phyloP scores from a whole-genome alignment of 2,329 filamentous ascomycete species.

The Raffaelea ambrosiae region DNA sequence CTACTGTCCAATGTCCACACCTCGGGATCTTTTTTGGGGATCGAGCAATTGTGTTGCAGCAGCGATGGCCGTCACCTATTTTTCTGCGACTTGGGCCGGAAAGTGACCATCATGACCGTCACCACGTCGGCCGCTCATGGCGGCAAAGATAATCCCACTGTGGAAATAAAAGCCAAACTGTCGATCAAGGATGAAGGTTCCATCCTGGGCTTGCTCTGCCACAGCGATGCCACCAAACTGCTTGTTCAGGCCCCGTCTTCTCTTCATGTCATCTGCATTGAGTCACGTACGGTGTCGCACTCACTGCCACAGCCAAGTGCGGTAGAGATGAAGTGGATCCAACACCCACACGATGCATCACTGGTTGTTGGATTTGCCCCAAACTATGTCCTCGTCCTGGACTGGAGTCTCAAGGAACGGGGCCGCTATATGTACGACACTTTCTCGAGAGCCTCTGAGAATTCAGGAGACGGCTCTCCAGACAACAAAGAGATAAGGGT shows the following conservation, averaged over 20 bases:
- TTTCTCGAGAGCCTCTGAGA: no score
- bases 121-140: neutral
- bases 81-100: neutral
- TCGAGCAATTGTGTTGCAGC: neutral
- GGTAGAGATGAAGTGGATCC: neutral
- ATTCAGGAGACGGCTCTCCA: no score
- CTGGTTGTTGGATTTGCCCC: neutral
- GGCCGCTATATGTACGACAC: neutral
- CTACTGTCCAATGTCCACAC: neutral
- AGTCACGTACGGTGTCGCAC: neutral
- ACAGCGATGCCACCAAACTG: neutral
- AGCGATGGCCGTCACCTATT: neutral
- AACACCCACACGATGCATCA: neutral
- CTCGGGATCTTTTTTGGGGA: neutral
- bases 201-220: neutral
- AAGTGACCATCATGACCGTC: neutral
- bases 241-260: neutral
- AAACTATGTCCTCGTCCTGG: neutral
- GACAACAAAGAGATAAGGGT: neutral
- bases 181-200: neutral
- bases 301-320: neutral
- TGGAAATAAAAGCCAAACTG: neutral
- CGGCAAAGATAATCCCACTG: neutral
- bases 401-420: neutral
- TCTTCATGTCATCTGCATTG: neutral